A percentile compares a stretch with the other conserved stretches of the same genome.
Conservation (phyloP, 2,329 filamentous ascomycete genomes). For the Xylaria arbuscula region DNA sequence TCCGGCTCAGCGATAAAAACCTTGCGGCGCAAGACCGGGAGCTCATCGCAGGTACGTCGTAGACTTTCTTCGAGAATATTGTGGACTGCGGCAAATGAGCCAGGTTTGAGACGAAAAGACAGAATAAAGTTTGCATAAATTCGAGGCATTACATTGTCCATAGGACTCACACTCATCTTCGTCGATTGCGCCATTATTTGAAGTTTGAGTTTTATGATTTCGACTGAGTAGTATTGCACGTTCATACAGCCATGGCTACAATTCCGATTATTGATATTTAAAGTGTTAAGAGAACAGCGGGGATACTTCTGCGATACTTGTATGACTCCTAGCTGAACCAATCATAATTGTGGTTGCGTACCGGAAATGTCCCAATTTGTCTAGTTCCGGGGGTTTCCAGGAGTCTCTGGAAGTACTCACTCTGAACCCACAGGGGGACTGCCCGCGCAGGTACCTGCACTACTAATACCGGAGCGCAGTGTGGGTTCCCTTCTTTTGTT, state of each 20-base stretch:
- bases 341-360: neutral
- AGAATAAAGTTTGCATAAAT: slow-evolving; percentile 21
- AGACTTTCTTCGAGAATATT: slow-evolving; percentile 21
- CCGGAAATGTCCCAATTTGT: slow-evolving; percentile 3
- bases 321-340: neutral
- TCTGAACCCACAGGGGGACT: neutral
- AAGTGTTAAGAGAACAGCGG: neutral
- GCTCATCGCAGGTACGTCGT: slow-evolving; percentile 16
- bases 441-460: too few relatives aligned
- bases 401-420: neutral
- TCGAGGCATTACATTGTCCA: slow-evolving; percentile 26
- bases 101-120: slow-evolving; percentile 19
- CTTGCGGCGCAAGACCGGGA: slow-evolving; percentile 9
- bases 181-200: neutral
- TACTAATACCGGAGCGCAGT: too few relatives aligned
- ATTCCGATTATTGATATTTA: neutral
- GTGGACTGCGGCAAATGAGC: slow-evolving; percentile 11
- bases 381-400: neutral
- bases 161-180: slow-evolving; percentile 15
- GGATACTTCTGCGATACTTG: neutral
- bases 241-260: neutral
- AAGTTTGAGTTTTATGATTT: neutral
- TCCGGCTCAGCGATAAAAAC: slow-evolving; percentile 9
- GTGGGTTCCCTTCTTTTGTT: too few relatives aligned
- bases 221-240: neutral